Base-by-base conservation (phyloP, 176 grass and related monocot genomes). In the Themeda triandra region DNA sequence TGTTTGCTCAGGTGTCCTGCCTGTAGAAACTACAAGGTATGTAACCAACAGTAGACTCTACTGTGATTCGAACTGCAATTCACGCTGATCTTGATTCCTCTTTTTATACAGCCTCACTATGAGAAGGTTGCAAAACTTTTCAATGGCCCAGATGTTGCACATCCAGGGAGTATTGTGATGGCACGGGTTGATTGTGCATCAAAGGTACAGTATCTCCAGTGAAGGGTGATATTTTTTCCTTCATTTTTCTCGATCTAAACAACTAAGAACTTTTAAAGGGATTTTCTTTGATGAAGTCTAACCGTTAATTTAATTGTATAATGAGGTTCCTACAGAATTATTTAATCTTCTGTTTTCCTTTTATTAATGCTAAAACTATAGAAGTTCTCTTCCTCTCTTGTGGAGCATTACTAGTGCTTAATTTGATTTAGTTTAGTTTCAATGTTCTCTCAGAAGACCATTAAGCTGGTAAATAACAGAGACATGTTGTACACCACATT, bases 11-110 rank as follows among this genome's bases (percentile, higher is more conserved):
- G 96, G 96, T 99, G 96, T 74, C 96, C 96, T 71, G 96, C 96
- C 65, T 99, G 96, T 82, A 95, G 96, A 91, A 99, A 99, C 86
- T 99, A 94, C 81, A 99, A 99, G 93, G 96, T 98, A 95, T 66
- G 33, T 37, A 24, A 72, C 67, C 11, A 71, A 18, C 18, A 6
- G 32, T 62, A 24, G 59, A 71, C 1, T 87, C 58, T 80, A 60
- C 78, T 82, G 59, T 76, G 66, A 67, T 44, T 18, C 56, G 64
- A 37, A 78, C 85, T 56, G 18, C 27, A 11, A 28, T 32, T 67
- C 70, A 67, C 85, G 24, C 83, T 77, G 25, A 85, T 81, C 28
- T 29, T 62, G 4, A 6, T 19, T 66, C 21, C 69, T 82, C 17
- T 31, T 59, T 73, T 59, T 48, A 66, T 85, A 27, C 78, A 99